Evolutionary conservation across 2,329 filamentous ascomycete genomes (phyloP).

Genomic region (Cercospora berteroae): DNA sequence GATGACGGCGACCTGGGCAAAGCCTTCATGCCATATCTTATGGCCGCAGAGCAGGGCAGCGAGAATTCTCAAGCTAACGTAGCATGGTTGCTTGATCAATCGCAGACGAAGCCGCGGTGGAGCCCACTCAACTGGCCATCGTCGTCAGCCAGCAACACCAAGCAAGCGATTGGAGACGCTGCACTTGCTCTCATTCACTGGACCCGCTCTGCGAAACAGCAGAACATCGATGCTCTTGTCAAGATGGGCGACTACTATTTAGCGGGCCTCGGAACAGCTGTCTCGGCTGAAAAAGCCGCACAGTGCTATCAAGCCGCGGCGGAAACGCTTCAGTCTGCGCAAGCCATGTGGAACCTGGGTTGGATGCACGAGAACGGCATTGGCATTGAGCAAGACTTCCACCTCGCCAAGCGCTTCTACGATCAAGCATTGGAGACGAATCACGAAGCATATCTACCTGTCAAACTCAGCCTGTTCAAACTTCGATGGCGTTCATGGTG

Average conservation of each 20-base stretch:
- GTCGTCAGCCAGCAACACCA: conserved; percentile 20
- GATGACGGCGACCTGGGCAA: conserved; percentile 74
- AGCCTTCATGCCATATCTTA: conserved; percentile 76
- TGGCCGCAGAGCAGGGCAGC: conserved; percentile 90
- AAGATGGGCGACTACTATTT: conserved; percentile 99
- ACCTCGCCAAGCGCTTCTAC: conserved; percentile 94
- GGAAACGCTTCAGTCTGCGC: conserved; percentile 86
- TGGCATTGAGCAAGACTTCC: conserved; percentile 89
- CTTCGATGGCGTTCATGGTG: conserved; percentile 82
- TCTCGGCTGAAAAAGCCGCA: conserved; percentile 80
- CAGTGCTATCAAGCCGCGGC: conserved; percentile 90
- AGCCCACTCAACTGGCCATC: conserved; percentile 20
- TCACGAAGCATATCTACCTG: conserved; percentile 85
- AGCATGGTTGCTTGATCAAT: conserved; percentile 76
- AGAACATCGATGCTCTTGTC: conserved; percentile 88
- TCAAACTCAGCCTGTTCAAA: conserved; percentile 83
- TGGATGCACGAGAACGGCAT: conserved; percentile 99
- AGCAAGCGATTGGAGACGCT: conserved; percentile 55
- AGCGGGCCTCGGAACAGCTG: conserved; percentile 63
- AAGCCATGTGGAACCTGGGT: conserved; percentile 93
- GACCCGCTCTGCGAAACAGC: conserved; percentile 89
- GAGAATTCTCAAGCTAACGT: conserved; percentile 88
- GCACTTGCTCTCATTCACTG: conserved; percentile 82
- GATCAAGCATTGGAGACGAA: conserved; percentile 90
- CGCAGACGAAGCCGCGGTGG: conserved; percentile 24